phyloP scores from a whole-genome alignment of 768 basidiomycete genomes.

The Coprinellus micaceus region DNA sequence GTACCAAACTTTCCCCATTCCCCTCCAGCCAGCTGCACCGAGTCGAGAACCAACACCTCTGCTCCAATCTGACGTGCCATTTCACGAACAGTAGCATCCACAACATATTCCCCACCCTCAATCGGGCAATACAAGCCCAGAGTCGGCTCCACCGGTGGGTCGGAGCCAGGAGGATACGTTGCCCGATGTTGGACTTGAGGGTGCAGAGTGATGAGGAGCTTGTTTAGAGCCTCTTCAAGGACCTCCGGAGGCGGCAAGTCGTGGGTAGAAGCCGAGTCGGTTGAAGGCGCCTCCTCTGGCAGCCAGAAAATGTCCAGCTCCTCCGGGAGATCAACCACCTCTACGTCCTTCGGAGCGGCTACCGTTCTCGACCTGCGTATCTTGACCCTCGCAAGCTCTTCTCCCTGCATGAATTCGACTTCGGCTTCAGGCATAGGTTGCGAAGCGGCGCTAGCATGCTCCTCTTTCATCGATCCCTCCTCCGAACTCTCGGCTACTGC shows the following conservation, averaged over 20 bases:
- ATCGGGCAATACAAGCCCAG: slow-evolving; percentile 86
- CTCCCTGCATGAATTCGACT: slow-evolving; percentile 21
- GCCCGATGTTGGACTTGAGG: slow-evolving; percentile 79
- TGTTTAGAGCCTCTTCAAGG: slow-evolving; percentile 71
- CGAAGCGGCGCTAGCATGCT: slow-evolving; percentile 9
- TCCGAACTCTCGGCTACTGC: slow-evolving; percentile 6
- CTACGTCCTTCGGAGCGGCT: slow-evolving; percentile 32
- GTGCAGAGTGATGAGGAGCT: slow-evolving; percentile 72
- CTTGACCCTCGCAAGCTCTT: slow-evolving; percentile 46
- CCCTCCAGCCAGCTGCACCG: slow-evolving; percentile 82
- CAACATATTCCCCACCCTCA: slow-evolving; percentile 76
- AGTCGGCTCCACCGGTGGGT: slow-evolving; percentile 68
- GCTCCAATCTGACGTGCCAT: slow-evolving; percentile 69
- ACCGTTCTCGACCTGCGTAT: slow-evolving; percentile 33
- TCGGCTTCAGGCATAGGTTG: slow-evolving; percentile 3
- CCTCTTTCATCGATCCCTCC: slow-evolving; percentile 3
- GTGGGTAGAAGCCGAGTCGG: slow-evolving; percentile 16
- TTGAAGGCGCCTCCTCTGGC: slow-evolving; percentile 37
- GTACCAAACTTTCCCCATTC: slow-evolving; percentile 83
- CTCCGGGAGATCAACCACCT: slow-evolving; percentile 49
- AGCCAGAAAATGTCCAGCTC: slow-evolving; percentile 66
- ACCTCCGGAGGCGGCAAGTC: slow-evolving; percentile 69
- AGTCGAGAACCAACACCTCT: slow-evolving; percentile 82
- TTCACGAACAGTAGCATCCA: slow-evolving; percentile 76
- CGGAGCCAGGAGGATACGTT: slow-evolving; percentile 50